phyloP scores from a whole-genome alignment of 2,329 filamentous ascomycete species.

The Stagonosporopsis tanaceti region DNA sequence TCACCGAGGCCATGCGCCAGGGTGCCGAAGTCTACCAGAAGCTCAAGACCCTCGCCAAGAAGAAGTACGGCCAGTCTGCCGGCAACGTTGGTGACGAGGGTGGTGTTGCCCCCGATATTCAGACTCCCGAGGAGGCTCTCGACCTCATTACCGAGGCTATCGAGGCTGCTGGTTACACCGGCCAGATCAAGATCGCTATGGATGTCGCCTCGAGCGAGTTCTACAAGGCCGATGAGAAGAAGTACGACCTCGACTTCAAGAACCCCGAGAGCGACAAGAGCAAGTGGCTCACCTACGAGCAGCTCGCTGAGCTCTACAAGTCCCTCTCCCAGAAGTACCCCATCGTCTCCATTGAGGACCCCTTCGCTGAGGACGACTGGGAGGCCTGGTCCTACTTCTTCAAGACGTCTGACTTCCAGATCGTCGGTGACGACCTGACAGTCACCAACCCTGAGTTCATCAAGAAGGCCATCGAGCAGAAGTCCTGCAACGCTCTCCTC shows the following conservation, averaged over 20 bases:
- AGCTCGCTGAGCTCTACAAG: constrained; percentile 92
- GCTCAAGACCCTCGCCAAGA: constrained; percentile 96
- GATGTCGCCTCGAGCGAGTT: constrained; percentile 99
- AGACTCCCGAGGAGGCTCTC: constrained; percentile 94
- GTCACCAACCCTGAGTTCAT: constrained; percentile 99
- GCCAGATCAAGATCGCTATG: constrained; percentile 98
- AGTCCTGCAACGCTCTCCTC: constrained; percentile 96
- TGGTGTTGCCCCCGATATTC: constrained; percentile 98
- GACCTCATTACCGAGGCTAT: constrained; percentile 96
- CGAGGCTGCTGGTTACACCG: constrained; percentile 92
- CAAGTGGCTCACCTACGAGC: constrained; percentile 99
- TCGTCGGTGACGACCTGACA: constrained; percentile 97
- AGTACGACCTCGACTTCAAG: constrained; percentile 99
- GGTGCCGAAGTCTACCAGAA: constrained; percentile 98
- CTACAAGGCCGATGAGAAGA: constrained; percentile 95
- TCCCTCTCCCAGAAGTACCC: constrained; percentile 92
- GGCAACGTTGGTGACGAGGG: constrained; percentile 99
- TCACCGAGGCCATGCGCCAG: constrained; percentile 95
- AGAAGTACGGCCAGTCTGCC: constrained; percentile 98
- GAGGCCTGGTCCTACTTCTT: constrained; percentile 99
- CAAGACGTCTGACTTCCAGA: constrained; percentile 98
- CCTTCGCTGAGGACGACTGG: constrained; percentile 99
- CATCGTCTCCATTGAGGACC: constrained; percentile 98
- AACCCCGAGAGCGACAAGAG: constrained; percentile 94
- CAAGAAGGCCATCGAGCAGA: constrained; percentile 99